Evolutionary conservation across 306 rosid species (phyloP), one percentile per base, ranked within the genome.

Genomic region (Lotus japonicus): DNA sequence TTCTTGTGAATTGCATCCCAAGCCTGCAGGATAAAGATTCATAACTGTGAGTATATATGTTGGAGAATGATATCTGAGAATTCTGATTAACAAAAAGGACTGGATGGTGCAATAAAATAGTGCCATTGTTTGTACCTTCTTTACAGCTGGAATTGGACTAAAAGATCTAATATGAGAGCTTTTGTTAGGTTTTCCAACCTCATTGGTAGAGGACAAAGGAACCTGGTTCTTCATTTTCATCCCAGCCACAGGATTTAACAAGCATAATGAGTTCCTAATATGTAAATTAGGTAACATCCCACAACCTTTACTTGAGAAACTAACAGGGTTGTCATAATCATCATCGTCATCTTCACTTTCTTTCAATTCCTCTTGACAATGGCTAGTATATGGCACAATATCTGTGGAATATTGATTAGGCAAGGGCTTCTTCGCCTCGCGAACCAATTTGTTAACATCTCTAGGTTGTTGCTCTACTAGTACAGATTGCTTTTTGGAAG

Each of bases 241-340:
- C 11, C 84, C 96, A 0, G 89, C 79, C 65, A 82, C 57, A 71
- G 95, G 89, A 76, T 70, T 80, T 68, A 94, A 56, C 69, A 80
- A 76, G 81, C 88, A 80, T 61, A 88, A 73, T 15, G 99, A 88
- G 73, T 84, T 90, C 80, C 85, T 81, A 15, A 94, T 36, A 76
- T 86, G 82, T 33, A 90, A 75, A 19, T 83, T 60, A 3, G 95
- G 82, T 56, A 94, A 71, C 46, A 90, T 42, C 6, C 97, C 95
- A 16, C 99, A 90, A 61, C 99, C 96, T 84, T 86, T 88, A 8
- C 84, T 76, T 55, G 89, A 54, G 17, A 82, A 57, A 68, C 66
- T 58, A 33, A 74, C 71, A 45, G 97, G 77, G 31, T 59, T 68
- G 59, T 80, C 80, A 55, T 74, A 72, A 11, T 76, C 83, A 64